Conservation (phyloP, 306 rosid genomes). For the Fagus sylvatica region DNA sequence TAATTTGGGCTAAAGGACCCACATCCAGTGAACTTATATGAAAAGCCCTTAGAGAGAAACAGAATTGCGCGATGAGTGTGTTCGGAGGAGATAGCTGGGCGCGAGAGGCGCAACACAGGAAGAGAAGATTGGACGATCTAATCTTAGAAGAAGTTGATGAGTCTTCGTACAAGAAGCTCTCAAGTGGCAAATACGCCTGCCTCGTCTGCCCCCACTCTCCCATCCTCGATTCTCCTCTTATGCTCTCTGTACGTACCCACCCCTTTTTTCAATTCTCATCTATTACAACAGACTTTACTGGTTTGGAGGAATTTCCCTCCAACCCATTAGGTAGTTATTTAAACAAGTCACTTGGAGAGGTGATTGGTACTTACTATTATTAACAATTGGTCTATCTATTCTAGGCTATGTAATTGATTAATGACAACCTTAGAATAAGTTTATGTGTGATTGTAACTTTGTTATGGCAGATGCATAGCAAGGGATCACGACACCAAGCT, state of each 20-base stretch:
- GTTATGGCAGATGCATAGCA: conserved; percentile 26
- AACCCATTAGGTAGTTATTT: no score
- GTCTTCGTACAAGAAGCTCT: conserved; percentile 33
- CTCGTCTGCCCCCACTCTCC: conserved; percentile 33
- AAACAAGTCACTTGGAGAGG: no score
- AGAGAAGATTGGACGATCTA: conserved; percentile 35
- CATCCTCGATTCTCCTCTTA: conserved; percentile 37
- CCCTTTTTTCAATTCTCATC: background rate
- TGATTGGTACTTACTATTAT: background rate
- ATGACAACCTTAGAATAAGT: background rate
- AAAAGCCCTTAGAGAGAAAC: background rate
- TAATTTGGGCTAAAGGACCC: no score
- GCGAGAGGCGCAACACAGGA: conserved; percentile 37
- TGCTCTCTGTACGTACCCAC: conserved; percentile 27
- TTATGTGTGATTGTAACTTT: background rate
- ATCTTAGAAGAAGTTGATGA: conserved; percentile 7
- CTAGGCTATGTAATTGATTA: background rate
- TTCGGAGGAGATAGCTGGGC: conserved; percentile 49
- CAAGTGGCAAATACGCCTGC: conserved; percentile 34
- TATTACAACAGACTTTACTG: no score
- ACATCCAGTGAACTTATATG: no score
- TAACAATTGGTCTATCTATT: background rate
- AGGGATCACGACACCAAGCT: conserved; percentile 34
- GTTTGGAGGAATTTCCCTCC: no score
- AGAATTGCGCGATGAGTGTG: conserved; percentile 33